A percentile compares a stretch with the other conserved stretches of the same genome.
Conservation (phyloP, 129 eudicot genomes). For the Flaveria brownii region DNA sequence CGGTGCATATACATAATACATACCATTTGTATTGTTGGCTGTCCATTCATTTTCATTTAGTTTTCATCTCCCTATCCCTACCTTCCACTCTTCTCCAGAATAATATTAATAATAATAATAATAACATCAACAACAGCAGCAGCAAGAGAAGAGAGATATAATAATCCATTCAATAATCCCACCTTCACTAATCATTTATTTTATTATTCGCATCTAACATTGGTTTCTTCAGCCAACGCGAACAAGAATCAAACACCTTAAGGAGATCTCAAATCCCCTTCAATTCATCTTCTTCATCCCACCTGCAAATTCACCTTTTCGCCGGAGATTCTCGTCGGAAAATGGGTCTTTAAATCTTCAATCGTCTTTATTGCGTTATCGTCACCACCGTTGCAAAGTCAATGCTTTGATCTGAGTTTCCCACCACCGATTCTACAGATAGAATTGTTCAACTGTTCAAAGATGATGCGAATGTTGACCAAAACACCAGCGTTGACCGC, state of each 20-base stretch:
- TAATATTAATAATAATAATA: neutral
- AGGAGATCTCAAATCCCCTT: constrained; percentile 36
- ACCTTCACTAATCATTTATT: neutral
- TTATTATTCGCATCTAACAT: constrained; percentile 31
- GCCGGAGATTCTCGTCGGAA: too few relatives aligned
- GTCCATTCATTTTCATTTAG: constrained; percentile 48
- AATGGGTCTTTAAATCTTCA: too few relatives aligned
- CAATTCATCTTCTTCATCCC: too few relatives aligned
- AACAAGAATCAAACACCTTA: neutral
- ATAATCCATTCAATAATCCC: neutral
- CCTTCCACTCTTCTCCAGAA: constrained; percentile 47
- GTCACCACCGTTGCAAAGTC: constrained; percentile 29
- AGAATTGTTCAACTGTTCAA: too few relatives aligned
- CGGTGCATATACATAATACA: too few relatives aligned
- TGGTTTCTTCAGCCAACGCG: constrained; percentile 31
- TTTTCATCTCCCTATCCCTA: constrained; percentile 32
- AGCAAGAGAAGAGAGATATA: too few relatives aligned
- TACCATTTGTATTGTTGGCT: constrained; percentile 40
- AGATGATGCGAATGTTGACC: constrained; percentile 78
- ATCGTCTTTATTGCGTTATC: too few relatives aligned
- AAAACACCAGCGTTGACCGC: constrained; percentile 43
- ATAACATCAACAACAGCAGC: too few relatives aligned
- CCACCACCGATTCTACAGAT: too few relatives aligned
- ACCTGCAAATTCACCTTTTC: too few relatives aligned
- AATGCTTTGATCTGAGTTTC: constrained; percentile 24